phyloP scores from a whole-genome alignment of 1,139 yeast genomes.

The Pichia terricola region DNA sequence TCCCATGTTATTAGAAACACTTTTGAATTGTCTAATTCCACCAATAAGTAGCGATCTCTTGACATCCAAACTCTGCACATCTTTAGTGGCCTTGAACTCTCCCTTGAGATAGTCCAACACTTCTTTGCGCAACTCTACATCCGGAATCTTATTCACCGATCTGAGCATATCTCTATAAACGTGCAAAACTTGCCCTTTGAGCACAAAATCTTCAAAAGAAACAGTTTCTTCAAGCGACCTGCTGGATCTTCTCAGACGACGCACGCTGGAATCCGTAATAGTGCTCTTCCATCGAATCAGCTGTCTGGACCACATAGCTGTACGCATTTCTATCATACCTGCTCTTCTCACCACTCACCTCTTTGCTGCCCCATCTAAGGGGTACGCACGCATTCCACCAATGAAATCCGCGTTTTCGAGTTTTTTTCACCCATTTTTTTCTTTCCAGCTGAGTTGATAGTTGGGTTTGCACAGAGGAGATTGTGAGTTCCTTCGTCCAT shows the following conservation, averaged over 20 bases:
- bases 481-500: no score
- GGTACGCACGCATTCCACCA: no score
- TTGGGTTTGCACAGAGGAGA: no score
- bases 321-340: no score
- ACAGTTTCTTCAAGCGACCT: constrained; percentile 7
- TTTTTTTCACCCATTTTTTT: no score
- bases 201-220: constrained; percentile 16
- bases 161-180: constrained; percentile 21
- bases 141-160: constrained; percentile 15
- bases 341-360: no score
- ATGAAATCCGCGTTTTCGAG: no score
- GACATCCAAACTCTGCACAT: constrained; percentile 16
- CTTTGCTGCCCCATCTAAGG: no score
- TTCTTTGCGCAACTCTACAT: constrained; percentile 12
- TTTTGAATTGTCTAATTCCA: constrained; percentile 21
- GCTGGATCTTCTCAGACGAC: background rate
- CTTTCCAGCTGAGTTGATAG: no score
- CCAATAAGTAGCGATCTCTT: constrained; percentile 19
- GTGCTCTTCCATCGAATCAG: background rate
- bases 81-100: constrained; percentile 16
- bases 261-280: background rate
- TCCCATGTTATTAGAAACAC: constrained; percentile 18
- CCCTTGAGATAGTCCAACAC: constrained; percentile 15
- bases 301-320: no score
- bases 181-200: constrained; percentile 17